Percentiles rank a stretch among this genome's conserved stretches.
phyloP scores from a whole-genome alignment of 148 eudicot genomes.

The Drosera capensis region DNA sequence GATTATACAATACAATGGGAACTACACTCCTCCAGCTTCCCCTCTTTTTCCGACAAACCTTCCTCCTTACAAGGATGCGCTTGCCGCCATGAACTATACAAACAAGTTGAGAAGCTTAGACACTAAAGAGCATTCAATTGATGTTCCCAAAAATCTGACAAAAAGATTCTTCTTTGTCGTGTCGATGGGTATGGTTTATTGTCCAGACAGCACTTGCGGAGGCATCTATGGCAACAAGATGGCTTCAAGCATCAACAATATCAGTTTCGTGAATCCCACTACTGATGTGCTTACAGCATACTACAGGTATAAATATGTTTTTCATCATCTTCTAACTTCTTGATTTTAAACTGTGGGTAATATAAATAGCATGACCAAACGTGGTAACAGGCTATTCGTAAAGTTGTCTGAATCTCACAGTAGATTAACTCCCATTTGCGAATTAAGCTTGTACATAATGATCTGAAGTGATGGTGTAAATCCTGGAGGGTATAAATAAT shows the following conservation, averaged over 20 bases:
- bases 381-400: too few relatives aligned
- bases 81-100: background rate
- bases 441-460: too few relatives aligned
- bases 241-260: constrained; percentile 4
- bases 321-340: too few relatives aligned
- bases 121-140: constrained; percentile 1
- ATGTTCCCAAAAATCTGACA: constrained; percentile 3
- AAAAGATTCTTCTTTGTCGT: background rate
- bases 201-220: background rate
- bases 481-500: too few relatives aligned
- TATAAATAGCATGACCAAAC: too few relatives aligned
- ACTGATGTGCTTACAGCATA: constrained; percentile 4
- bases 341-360: too few relatives aligned
- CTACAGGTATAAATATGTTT: constrained; percentile 6
- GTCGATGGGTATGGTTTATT: background rate
- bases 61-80: constrained; percentile 2
- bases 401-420: too few relatives aligned
- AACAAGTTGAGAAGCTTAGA: constrained; percentile 4
- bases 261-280: constrained; percentile 3
- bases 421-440: too few relatives aligned
- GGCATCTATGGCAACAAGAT: background rate
- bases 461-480: too few relatives aligned
- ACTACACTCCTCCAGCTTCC: background rate
- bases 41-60: constrained; percentile 2
- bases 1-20: constrained; percentile 6